Percentiles rank a stretch among this genome's conserved stretches.
Evolutionary conservation across 1,284 basidiomycete species (phyloP).

Genomic region (Fistulinella cinereoalba): DNA sequence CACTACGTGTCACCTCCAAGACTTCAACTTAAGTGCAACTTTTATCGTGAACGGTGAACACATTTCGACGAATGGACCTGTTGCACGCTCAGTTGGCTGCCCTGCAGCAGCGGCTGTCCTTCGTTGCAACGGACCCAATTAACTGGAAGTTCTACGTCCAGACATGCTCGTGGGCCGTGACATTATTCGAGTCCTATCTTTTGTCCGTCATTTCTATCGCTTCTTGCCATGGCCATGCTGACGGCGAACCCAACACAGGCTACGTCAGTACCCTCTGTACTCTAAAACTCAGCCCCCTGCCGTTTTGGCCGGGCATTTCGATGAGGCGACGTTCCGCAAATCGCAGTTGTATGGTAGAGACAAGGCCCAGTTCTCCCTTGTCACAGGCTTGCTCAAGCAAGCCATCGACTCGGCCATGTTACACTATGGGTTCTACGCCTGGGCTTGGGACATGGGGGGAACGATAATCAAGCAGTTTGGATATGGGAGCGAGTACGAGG

Average conservation of each 20-base stretch:
- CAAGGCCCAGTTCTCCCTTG: slow-evolving; percentile 84
- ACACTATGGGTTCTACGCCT: slow-evolving; percentile 75
- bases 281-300: slow-evolving; percentile 75
- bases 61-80: slow-evolving; percentile 46
- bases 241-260: slow-evolving; percentile 36
- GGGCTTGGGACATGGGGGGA: slow-evolving; percentile 71
- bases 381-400: slow-evolving; percentile 75
- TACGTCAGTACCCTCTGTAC: slow-evolving; percentile 85
- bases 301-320: slow-evolving; percentile 72
- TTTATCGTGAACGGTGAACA: neutral
- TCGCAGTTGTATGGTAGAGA: slow-evolving; percentile 90
- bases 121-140: slow-evolving; percentile 56
- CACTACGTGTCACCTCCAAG: slow-evolving; percentile 21
- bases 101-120: slow-evolving; percentile 55
- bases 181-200: slow-evolving; percentile 80
- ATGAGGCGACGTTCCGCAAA: slow-evolving; percentile 75
- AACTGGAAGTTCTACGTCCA: slow-evolving; percentile 76
- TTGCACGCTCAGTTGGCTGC: slow-evolving; percentile 52
- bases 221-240: neutral
- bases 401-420: slow-evolving; percentile 70
- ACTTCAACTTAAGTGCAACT: neutral
- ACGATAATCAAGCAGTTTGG: slow-evolving; percentile 50
- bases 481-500: slow-evolving; percentile 67
- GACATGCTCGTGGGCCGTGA: slow-evolving; percentile 74
- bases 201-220: slow-evolving; percentile 47